Base-by-base conservation (phyloP, 768 basidiomycete species). In the Rhodotorula taiwanensis region DNA sequence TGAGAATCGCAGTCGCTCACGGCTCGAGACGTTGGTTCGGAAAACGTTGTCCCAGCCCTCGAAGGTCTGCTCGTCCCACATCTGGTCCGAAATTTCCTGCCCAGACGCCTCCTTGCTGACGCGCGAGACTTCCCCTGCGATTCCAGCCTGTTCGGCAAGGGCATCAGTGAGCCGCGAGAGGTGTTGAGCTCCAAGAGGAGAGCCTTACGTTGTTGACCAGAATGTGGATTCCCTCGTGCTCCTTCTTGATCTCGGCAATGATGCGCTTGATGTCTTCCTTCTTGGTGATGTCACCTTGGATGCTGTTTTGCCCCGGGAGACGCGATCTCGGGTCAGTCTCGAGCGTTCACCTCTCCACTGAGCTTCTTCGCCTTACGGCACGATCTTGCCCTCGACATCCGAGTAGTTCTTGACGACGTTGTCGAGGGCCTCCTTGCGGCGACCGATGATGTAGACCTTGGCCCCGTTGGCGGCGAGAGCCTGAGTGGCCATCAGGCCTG, bases 381-480 rank as follows among this genome's bases (percentile, higher is more conserved):
- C 45, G 54, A 65, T 65, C 55, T 60, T 33, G 14, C 64, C 64
- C 27, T 51, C 58, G 34, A 45, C 18, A 6, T 21, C 33, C 11
- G 49, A 44, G 54, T 56, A 56, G 10, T 34, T 60, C 50, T 60
- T 27, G 27, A 56, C 58, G 20, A 60, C 64, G 34, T 49, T 60
- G n/a, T 54, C 58, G 43, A 65, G 64, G 30, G 44, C 45, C 44
- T 65, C 64, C 34, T 44, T 30, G 2, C 64, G 31, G 2, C 64
- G 36, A 1, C 64, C 64, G 49, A 30, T 23, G 56, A 70, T 70
- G 76, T 52, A 62, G 51, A 97, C 95, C 67, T 86, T n/a, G 28
- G 64, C 64, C 1, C 64, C 64, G 64, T 65, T 65, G 10, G 53
- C 64, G 0, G 54, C 54, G 6, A 65, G 50, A 0, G 64, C 64